Conservation (phyloP, 768 basidiomycete species). For the Amanita rimosa region DNA sequence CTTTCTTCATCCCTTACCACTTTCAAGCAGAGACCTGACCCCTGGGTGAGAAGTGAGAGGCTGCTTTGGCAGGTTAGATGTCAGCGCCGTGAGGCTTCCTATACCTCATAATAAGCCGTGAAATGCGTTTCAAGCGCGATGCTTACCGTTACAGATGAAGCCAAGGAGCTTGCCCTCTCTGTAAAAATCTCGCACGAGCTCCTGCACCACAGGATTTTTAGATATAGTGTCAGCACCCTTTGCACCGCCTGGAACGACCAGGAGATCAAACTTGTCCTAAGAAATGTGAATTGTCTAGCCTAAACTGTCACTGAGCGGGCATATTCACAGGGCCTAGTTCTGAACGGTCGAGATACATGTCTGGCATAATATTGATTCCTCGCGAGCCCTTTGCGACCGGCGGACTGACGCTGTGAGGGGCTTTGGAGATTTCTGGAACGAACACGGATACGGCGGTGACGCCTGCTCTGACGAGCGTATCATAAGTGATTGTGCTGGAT, state of each 20-base stretch:
- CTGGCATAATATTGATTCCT: constrained; percentile 64
- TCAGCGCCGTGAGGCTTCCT: constrained; percentile 66
- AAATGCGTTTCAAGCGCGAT: background rate
- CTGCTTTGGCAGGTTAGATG: constrained; percentile 47
- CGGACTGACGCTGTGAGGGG: constrained; percentile 20
- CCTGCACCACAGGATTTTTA: constrained; percentile 43
- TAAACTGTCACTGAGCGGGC: background rate
- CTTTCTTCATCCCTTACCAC: constrained; percentile 22
- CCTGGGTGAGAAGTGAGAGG: constrained; percentile 72
- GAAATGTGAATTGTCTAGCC: background rate
- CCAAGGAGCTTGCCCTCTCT: constrained; percentile 48
- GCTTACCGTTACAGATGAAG: constrained; percentile 75
- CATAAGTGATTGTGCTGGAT: constrained; percentile 66
- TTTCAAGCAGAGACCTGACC: constrained; percentile 47
- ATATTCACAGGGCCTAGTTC: constrained; percentile 35
- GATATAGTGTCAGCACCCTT: constrained; percentile 71
- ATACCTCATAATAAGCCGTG: background rate
- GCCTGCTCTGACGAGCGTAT: constrained; percentile 72
- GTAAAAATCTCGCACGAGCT: constrained; percentile 48
- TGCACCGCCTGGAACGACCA: constrained; percentile 72
- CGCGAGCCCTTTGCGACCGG: constrained; percentile 55
- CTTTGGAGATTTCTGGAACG: constrained; percentile 25
- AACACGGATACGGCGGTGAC: constrained; percentile 56
- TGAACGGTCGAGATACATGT: constrained; percentile 36
- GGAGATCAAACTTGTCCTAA: constrained; percentile 54